Evolutionary conservation across 2,329 filamentous ascomycete genomes (phyloP).

Genomic region (Fusarium udum): DNA sequence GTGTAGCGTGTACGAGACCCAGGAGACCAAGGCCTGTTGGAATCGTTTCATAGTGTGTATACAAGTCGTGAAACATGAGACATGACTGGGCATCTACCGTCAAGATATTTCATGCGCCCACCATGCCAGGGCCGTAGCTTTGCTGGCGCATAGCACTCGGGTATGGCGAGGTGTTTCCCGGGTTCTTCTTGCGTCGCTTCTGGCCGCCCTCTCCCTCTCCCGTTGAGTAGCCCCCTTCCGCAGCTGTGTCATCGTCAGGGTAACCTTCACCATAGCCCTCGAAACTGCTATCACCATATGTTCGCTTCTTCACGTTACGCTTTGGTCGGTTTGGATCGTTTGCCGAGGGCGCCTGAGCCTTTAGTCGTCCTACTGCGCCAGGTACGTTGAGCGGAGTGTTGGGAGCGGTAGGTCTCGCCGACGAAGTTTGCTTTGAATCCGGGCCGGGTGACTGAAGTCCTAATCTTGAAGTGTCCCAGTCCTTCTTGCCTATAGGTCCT

Average conservation of each 20-base stretch:
- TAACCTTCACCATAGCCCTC: conserved; percentile 79
- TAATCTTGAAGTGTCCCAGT: conserved; percentile 68
- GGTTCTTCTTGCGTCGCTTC: conserved; percentile 72
- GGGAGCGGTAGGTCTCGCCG: conserved; percentile 60
- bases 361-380: conserved; percentile 49
- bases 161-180: conserved; percentile 55
- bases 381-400: conserved; percentile 59
- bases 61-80: conserved; percentile 38
- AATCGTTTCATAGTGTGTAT: conserved; percentile 45
- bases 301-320: conserved; percentile 75
- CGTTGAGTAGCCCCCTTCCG: conserved; percentile 73
- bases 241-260: conserved; percentile 70
- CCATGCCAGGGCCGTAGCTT: conserved; percentile 67
- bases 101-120: conserved; percentile 58
- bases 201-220: conserved; percentile 74
- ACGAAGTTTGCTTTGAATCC: conserved; percentile 53
- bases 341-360: conserved; percentile 51
- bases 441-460: conserved; percentile 61
- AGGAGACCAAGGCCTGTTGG: conserved; percentile 28
- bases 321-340: conserved; percentile 66
- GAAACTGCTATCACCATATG: conserved; percentile 78
- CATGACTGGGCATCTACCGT: conserved; percentile 13
- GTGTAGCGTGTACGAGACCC: conserved; percentile 14
- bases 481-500: conserved; percentile 62
- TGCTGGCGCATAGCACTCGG: conserved; percentile 58